Base-by-base conservation (phyloP, 768 basidiomycete genomes). In the Plicaturopsis crispa region DNA sequence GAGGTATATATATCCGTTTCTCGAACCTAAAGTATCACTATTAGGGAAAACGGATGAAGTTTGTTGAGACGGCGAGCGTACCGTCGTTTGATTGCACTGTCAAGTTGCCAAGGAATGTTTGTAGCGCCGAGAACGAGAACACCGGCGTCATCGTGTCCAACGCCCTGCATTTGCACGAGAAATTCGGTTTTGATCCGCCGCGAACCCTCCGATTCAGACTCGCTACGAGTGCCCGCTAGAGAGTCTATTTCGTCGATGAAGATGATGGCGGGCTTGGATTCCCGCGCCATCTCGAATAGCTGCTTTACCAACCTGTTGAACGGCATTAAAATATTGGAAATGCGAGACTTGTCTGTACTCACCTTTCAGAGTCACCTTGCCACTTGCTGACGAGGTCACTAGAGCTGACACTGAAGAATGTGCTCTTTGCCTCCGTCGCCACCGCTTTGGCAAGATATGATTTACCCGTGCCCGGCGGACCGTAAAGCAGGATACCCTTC, bases 161-260 rank as follows among this genome's bases (percentile, higher is more conserved):
- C 94, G 28, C 96, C 96, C 46, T 98, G 90, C 91, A 98, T 98
- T 56, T 97, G 90, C n/a, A 92, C 88, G 35, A 92, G 66, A 47
- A 92, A 94, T 61, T 97, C 94, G 0, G 94, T 97, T 72, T 97
- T 98, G 57, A 98, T 97, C 24, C 94, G 75, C 48, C 93, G 67
- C n/a, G 88, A 88, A 4, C 94, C 96, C 55, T 98, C 96, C 0
- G 88, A 91, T 59, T 98, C 94, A n/a, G 85, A 85, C 59, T 98
- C 96, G 42, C 86, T 93, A 50, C 96, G 78, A 16, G 91, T 85
- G 1, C 96, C 90, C 4, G 92, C 87, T 36, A 99, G 69, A 7
- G 94, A 97, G 60, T 99, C 96, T 31, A 99, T 88, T 59, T 98
- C 96, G 55, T 99, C 96, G 54, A 99, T 87, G 58, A 99, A 99